Base-by-base conservation (phyloP, 2,329 filamentous ascomycete species). In the Lizonia empirigonia region DNA sequence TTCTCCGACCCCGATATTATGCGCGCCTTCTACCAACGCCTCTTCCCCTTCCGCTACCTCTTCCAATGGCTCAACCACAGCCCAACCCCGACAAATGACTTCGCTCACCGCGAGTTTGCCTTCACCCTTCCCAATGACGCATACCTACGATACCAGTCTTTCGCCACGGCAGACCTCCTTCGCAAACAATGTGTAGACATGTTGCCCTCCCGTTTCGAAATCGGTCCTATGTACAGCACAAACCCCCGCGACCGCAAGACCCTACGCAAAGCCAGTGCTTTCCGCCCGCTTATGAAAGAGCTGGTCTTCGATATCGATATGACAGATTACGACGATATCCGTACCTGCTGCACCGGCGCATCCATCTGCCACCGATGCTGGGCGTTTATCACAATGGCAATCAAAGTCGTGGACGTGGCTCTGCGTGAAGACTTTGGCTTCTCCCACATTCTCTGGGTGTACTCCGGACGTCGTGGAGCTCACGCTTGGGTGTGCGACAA, bases 31-130 rank as follows among this genome's bases (percentile, higher is more conserved):
- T 99, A 99, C 72, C 90, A 96, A 69, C 90, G 94, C 38, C 81
- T 99, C 29, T 97, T 97, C 65, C 94, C 94, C 4, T 99, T 96
- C 81, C 86, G 92, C 53, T 88, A 90, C 55, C 85, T 97, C 16
- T 99, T 97, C 76, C 92, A 97, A 73, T 99, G 94, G 94, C 84
- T 99, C 38, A 99, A 97, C 70, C 94, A 97, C 75, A 90, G 90
- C 45, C 88, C 91, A 6, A 86, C 86, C 6, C 92, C 94, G 0
- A 88, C 88, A 4, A 87, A 86, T 59, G 92, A 97, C 74, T 97
- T 97, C 76, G 86, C 82, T 22, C 90, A 97, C 72, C 88, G 94
- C 69, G 94, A 99, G 74, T 97, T 99, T 71, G 92, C 94, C 15
- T 93, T 97, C 69, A 96, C 92, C 1, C 82, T 97, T n/a, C 87